Base-by-base conservation (phyloP, 169 alveolate species). In the Plasmodium falciparum region DNA sequence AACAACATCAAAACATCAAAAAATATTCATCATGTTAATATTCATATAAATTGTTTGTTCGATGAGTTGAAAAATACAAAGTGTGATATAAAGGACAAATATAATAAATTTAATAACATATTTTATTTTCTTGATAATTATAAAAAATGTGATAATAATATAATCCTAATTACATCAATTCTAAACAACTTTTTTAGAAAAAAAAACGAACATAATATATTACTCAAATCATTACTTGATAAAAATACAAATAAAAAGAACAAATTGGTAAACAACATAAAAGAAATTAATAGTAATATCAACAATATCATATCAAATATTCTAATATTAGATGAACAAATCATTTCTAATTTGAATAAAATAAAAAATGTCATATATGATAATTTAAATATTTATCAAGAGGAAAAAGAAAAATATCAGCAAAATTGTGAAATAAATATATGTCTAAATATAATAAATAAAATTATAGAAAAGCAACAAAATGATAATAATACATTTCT, bases 401-500 rank as follows among this genome's bases (percentile, higher is more conserved):
- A 24, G n/a, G 49, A 69, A 80, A 80, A 20, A 1, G 15, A 39
- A 20, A 54, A 69, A 67, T 15, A 6, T 1, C 45, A 69, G 20
- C 24, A 67, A 56, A 80, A n/a, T 50, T 54, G 17, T 52, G 50
- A 8, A 29, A 13, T 22, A 2, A 12, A 45, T 15, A 33, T 12
- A 2, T 80, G 83, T 54, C 50, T 80, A 52, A 67, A 67, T 11
- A 26, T 80, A 69, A 70, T 80, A 69, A 69, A 67, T 67, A 43
- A 80, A 56, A 49, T 80, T 59, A 80, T 80, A 54, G 74, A 80
- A 67, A 80, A 80, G 20, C 90, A 80, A 20, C 43, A 49, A 67
- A 13, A 49, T 24, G 50, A 33, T 69, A n/a, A 15, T 15, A 22
- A 45, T 9, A 22, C 20, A 59, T 13, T 24, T 52, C 56, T 12